Percentiles rank a stretch among this genome's conserved stretches.
phyloP scores from a whole-genome alignment of 345 rosid genomes.

The Aegle marmelos region DNA sequence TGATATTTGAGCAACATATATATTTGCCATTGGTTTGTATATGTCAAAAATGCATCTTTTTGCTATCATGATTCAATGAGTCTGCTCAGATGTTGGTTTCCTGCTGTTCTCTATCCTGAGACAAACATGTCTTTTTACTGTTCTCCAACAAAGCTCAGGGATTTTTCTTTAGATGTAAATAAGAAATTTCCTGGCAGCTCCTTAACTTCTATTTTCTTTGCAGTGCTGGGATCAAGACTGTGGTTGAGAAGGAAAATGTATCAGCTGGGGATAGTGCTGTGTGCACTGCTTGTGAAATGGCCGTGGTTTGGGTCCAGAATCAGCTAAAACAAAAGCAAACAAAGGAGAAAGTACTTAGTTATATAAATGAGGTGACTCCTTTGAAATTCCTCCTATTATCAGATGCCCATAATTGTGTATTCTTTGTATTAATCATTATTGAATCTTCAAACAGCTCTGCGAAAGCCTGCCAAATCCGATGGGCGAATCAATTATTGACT shows the following conservation, averaged over 20 bases:
- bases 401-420: background rate
- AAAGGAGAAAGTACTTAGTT: conserved; percentile 51
- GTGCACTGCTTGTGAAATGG: conserved; percentile 64
- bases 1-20: background rate
- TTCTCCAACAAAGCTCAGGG: background rate
- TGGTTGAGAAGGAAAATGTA: conserved; percentile 38
- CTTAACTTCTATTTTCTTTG: conserved; percentile 4
- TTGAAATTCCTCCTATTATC: background rate
- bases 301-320: conserved; percentile 66
- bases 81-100: background rate
- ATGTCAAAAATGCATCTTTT: background rate
- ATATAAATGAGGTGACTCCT: conserved; percentile 45
- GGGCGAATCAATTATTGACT: conserved; percentile 58
- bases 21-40: background rate
- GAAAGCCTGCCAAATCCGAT: conserved; percentile 68
- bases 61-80: background rate
- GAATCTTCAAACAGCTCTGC: conserved; percentile 42
- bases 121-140: background rate
- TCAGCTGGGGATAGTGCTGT: conserved; percentile 27
- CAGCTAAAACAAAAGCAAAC: conserved; percentile 53
- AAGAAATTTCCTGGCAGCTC: background rate
- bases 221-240: conserved; percentile 40
- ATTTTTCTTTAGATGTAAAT: background rate
- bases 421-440: background rate
- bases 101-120: background rate